Evolutionary conservation across 164 flowering plant genomes (phyloP).

Genomic region (Cinnamomum micranthum): DNA sequence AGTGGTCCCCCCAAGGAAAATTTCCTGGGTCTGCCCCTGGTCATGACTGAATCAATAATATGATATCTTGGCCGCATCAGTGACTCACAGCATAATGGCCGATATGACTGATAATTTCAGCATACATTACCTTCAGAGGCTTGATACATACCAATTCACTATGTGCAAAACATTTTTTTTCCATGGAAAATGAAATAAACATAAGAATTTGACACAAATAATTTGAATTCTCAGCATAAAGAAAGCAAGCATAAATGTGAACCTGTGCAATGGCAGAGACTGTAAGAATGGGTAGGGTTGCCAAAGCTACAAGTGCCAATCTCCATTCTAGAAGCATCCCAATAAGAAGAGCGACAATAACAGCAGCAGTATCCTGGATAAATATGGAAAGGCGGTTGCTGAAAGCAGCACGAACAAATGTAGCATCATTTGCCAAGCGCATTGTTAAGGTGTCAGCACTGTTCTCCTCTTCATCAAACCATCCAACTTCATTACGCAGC

Average conservation of each 20-base stretch:
- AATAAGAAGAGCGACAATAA: slow-evolving; percentile 78
- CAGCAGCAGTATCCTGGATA: slow-evolving; percentile 89
- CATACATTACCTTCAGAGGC: no score
- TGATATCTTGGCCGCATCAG: no score
- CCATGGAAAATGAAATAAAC: no score
- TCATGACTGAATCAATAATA: no score
- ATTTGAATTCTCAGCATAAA: background rate
- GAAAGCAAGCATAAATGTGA: slow-evolving; percentile 8
- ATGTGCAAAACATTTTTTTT: no score
- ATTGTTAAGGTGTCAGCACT: slow-evolving; percentile 90
- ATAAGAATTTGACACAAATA: no score
- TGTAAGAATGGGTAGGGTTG: slow-evolving; percentile 76
- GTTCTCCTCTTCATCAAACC: slow-evolving; percentile 98
- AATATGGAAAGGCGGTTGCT: slow-evolving; percentile 94
- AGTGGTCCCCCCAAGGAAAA: no score
- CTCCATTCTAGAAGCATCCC: slow-evolving; percentile 90
- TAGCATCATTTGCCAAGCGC: slow-evolving; percentile 99
- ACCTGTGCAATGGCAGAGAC: slow-evolving; percentile 97
- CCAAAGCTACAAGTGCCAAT: slow-evolving; percentile 88
- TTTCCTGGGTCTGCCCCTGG: no score
- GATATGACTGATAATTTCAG: no score
- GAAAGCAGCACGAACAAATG: slow-evolving; percentile 97
- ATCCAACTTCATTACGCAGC: slow-evolving; percentile 93
- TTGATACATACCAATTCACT: no score
- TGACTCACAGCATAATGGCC: no score